Evolutionary conservation across 768 basidiomycete species (phyloP), one percentile per base, ranked within the genome.

Genomic region (Suillus plorans): DNA sequence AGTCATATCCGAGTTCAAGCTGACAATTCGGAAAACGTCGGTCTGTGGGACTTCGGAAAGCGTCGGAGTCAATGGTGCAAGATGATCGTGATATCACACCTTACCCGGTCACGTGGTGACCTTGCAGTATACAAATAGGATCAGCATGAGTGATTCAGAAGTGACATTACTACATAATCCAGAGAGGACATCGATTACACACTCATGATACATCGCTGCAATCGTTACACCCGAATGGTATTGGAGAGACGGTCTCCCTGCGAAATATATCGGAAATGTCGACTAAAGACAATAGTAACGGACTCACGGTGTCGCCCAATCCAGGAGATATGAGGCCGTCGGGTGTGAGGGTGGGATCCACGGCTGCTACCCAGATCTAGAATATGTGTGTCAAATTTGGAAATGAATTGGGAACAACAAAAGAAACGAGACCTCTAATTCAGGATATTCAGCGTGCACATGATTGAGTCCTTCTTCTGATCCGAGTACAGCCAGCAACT

Each of bases 291-390:
- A 12, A 60, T 18, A 41, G 25, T 37, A 25, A 39, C 22, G 31
- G 4, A 82, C 91, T 73, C 71, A 93, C 94, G 31, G 92, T 87
- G 76, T 97, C 96, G 5, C 96, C 96, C 52, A 97, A 82, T 22
- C 96, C 96, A 12, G 96, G 96, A n/a, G 79, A 84, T 65, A 99
- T 91, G 67, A 94, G 80, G 8, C 96, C 97, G 20, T 91, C 84
- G 0, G 67, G 52, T 0, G 92, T 95, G 66, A 99, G 74, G 0
- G 81, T 73, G 7, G 87, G 77, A 72, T 97, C 95, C 13, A 96
- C 84, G 1, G 88, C 92, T 22, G 91, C 93, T 47, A 87, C 89
- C 90, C 91, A 97, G 49, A 97, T 89, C 95, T 96, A 66, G 28
- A 49, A 37, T 62, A 61, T 57, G 57, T 50, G 6, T 31, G 20